Evolutionary conservation across 345 rosid species (phyloP).

Genomic region (Euphorbia peplus): DNA sequence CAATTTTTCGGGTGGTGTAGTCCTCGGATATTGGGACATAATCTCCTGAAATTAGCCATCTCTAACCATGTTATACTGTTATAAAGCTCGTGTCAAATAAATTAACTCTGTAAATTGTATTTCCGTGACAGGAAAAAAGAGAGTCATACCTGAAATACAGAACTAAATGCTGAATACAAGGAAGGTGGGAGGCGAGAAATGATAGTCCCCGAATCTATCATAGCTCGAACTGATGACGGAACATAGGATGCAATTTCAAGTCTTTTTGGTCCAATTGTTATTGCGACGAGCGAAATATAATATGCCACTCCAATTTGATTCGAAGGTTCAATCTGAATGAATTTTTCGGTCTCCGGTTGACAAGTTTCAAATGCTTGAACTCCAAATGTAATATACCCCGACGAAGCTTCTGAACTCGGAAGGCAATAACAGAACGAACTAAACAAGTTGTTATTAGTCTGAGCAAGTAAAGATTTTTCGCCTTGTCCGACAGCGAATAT

Average conservation of each 20-base stretch:
- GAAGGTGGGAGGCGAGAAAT: conserved; percentile 25
- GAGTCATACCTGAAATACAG: conserved; percentile 14
- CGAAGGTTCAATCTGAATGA: background rate
- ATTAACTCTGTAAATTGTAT: no score
- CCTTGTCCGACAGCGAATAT: background rate
- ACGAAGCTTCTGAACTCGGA: background rate
- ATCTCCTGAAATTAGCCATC: no score
- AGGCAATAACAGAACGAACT: background rate
- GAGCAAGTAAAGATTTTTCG: background rate
- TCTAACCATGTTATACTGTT: no score
- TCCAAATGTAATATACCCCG: background rate
- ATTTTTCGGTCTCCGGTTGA: background rate
- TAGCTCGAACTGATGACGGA: background rate
- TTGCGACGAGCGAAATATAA: background rate
- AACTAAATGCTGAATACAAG: conserved; percentile 15
- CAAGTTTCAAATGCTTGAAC: background rate
- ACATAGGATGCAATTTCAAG: background rate
- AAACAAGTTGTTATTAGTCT: background rate
- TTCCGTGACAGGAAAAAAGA: no score
- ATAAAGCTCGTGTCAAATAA: no score
- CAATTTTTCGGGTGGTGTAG: background rate
- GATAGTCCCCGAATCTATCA: conserved; percentile 7
- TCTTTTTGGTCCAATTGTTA: background rate
- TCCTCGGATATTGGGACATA: conserved; percentile 15
- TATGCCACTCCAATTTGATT: background rate